Conservation (phyloP, 495 filamentous ascomycete genomes). For the Hypoxylon fragiforme region DNA sequence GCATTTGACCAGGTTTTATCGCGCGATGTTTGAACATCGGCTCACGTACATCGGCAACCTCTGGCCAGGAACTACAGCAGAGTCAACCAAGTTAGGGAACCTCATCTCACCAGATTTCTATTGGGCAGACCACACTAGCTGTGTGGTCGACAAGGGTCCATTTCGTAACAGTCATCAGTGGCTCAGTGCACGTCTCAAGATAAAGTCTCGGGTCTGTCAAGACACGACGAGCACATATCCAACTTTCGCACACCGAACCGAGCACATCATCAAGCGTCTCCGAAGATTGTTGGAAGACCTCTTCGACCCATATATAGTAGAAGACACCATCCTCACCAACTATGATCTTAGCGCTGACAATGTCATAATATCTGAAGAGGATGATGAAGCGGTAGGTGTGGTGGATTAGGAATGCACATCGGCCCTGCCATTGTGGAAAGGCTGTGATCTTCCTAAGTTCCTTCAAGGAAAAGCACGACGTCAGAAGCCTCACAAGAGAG, state of each 20-base stretch:
- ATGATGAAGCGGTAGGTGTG: conserved; percentile 1
- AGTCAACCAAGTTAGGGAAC: background rate
- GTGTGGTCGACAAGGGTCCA: background rate
- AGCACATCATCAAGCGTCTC: conserved; percentile 2
- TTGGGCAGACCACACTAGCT: background rate
- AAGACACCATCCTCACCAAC: conserved; percentile 3
- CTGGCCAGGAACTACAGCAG: background rate
- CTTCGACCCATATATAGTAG: background rate
- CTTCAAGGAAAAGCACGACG: background rate
- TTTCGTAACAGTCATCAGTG: background rate
- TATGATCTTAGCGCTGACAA: background rate
- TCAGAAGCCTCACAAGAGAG: background rate
- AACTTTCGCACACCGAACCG: background rate
- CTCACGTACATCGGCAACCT: background rate
- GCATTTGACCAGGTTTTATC: background rate
- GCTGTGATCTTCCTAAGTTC: conserved; percentile 3
- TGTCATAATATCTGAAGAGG: conserved; percentile 1
- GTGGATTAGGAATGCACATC: conserved; percentile 5
- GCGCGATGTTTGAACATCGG: background rate
- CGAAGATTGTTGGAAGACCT: background rate
- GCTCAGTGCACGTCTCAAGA: too few species aligned
- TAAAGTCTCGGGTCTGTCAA: too few species aligned
- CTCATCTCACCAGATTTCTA: conserved; percentile 7
- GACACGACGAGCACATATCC: background rate
- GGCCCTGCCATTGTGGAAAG: conserved; percentile 3